Base-by-base conservation (phyloP, 176 grass and related monocot genomes). In the Triticum timopheevii region DNA sequence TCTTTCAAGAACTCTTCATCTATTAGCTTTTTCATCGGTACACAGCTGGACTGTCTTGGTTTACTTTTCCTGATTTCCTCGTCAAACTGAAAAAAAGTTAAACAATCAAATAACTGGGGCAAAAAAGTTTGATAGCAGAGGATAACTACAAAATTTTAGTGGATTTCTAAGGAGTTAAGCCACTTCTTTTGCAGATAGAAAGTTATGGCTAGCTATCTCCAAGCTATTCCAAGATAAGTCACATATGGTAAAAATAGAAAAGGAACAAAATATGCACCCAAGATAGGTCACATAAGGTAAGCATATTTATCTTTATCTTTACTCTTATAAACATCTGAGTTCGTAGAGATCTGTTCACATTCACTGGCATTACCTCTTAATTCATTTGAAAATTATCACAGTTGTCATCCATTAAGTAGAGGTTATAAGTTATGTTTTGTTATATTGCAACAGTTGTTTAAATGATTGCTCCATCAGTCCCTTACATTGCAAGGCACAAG, bases 1-100 rank as follows among this genome's bases (percentile, higher is more conserved):
- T 94, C 91, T 86, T 94, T 96, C 25, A 86, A 86, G 27, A 99
- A 63, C 84, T 99, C 94, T 89, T 99, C 92, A 1, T 99, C 92
- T 79, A 99, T 96, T 65, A 99, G 85, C 61, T 63, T 88, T 93
- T 91, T 96, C 33, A 99, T 99, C 22, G 92, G 87, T 80, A 85
- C 82, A 56, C 85, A 81, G 22, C 30, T 90, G 23, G 47, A 65
- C 65, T 85, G 86, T 72, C 89, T 96, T 58, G 83, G 76, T 87
- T 87, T 93, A 88, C 73, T 89, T 80, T 42, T 78, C 30, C 54
- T 80, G 72, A 90, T 86, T 62, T 83, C 87, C 4, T 61, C 77
- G 61, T 83, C 68, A 83, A 89, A 77, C 97, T 99, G 86, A n/a
- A 22, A 68, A 83, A 56, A 82, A 89, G 62, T 71, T 84, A 69